Evolutionary conservation across 2,329 filamentous ascomycete species (phyloP).

Genomic region (Beauveria pseudobassiana): DNA sequence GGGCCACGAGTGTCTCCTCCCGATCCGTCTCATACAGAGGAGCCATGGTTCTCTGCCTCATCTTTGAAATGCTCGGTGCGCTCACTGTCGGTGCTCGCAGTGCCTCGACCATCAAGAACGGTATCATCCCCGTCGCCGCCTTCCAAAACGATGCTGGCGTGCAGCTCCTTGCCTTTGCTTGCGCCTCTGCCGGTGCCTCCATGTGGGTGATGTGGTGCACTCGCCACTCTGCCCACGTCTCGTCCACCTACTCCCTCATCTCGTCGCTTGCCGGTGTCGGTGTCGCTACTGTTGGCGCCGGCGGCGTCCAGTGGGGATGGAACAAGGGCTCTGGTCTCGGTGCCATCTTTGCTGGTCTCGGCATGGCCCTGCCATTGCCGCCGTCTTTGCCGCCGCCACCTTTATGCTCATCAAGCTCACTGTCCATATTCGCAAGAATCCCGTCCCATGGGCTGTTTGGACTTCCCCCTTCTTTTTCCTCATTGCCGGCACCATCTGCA

Average conservation of each 20-base stretch:
- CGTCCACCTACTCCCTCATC: slow-evolving; percentile 64
- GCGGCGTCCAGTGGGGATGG: slow-evolving; percentile 62
- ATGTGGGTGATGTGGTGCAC: slow-evolving; percentile 79
- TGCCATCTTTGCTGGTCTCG: slow-evolving; percentile 63
- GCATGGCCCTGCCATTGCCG: slow-evolving; percentile 63
- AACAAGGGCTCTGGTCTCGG: slow-evolving; percentile 60
- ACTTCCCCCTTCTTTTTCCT: slow-evolving; percentile 72
- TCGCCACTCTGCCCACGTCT: slow-evolving; percentile 63
- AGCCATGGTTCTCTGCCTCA: slow-evolving; percentile 57
- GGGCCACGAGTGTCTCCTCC: slow-evolving; percentile 77
- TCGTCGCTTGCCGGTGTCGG: slow-evolving; percentile 63
- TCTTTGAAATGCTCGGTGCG: slow-evolving; percentile 63
- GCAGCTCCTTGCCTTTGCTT: slow-evolving; percentile 61
- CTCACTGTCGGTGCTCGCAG: slow-evolving; percentile 61
- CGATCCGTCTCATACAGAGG: slow-evolving; percentile 63
- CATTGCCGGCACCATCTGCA: slow-evolving; percentile 65
- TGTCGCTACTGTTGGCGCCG: slow-evolving; percentile 57
- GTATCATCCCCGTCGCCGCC: slow-evolving; percentile 54
- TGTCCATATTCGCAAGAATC: slow-evolving; percentile 66
- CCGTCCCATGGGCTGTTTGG: slow-evolving; percentile 65
- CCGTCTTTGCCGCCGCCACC: slow-evolving; percentile 56
- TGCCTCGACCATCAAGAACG: slow-evolving; percentile 73
- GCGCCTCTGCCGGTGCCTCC: slow-evolving; percentile 56
- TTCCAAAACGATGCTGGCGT: slow-evolving; percentile 56
- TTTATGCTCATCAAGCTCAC: slow-evolving; percentile 65